These are phyloP conservation scores for Rutstroemia sp. DNA, from an alignment of 2,329 filamentous ascomycete species.

Conservation along the genomic window DNA sequence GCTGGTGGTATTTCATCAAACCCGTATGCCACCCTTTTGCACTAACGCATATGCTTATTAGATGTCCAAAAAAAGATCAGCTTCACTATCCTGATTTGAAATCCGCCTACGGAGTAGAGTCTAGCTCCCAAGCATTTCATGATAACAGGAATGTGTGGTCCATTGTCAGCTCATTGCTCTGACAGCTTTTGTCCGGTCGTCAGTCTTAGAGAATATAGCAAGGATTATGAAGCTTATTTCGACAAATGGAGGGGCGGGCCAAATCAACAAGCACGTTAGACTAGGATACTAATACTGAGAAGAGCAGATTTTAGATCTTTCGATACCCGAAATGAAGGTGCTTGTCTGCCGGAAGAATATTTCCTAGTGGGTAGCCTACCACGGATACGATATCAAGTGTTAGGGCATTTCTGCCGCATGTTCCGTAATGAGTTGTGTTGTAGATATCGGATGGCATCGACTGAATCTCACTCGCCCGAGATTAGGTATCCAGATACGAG, in stretches of 20 bases:
- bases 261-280: neutral
- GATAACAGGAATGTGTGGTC: slow-evolving; percentile 2
- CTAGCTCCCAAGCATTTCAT: slow-evolving; percentile 5
- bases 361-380: neutral
- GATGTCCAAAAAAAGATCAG: neutral
- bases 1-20: slow-evolving; percentile 7
- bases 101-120: slow-evolving; percentile 10
- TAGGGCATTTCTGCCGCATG: neutral
- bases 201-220: slow-evolving; percentile 7
- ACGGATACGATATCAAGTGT: slow-evolving; percentile 9
- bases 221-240: slow-evolving; percentile 7
- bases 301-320: slow-evolving; percentile 1
- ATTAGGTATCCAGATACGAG: slow-evolving; percentile 10
- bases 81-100: slow-evolving; percentile 6
- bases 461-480: slow-evolving; percentile 7
- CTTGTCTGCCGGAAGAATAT: neutral
- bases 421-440: neutral
- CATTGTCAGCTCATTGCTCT: slow-evolving; percentile 7
- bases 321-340: slow-evolving; percentile 5
- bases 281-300: neutral
- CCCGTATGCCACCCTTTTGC: slow-evolving; percentile 1
- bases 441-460: slow-evolving; percentile 3
- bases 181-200: slow-evolving; percentile 9
- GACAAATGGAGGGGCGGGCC: slow-evolving; percentile 3
- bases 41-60: neutral